Base-by-base conservation (phyloP, 192 early-diverging fungal genomes). In the Dissophora ornata region DNA sequence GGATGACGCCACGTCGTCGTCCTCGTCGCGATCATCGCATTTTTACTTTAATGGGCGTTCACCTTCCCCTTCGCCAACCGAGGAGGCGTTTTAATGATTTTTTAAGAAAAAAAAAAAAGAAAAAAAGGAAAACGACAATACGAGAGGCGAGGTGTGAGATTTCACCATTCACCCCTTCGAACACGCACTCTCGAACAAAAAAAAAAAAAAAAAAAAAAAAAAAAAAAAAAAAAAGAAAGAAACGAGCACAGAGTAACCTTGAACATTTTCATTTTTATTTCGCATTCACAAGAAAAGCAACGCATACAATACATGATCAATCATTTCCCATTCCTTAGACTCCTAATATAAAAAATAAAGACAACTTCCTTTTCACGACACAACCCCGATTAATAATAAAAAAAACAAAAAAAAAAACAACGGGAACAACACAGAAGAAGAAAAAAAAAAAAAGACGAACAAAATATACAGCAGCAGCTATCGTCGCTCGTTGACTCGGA, bases 401-500 rank as follows among this genome's bases (percentile, higher is more conserved):
- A 7, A 40, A n/a, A 9, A 42, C 11, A 50, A 25, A 50, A 41
- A 13, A 40, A n/a, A n/a, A n/a, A n/a, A n/a, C n/a, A n/a, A n/a
- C n/a, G n/a, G n/a, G n/a, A n/a, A n/a, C n/a, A n/a, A n/a, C n/a
- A n/a, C n/a, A n/a, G n/a, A n/a, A n/a, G n/a, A n/a, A n/a, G n/a
- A n/a, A n/a, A n/a, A n/a, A n/a, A n/a, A n/a, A n/a, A n/a, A n/a
- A n/a, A n/a, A n/a, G n/a, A n/a, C n/a, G n/a, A n/a, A n/a, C n/a
- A n/a, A n/a, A n/a, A n/a, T n/a, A n/a, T n/a, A n/a, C n/a, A n/a
- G n/a, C n/a, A n/a, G n/a, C 13, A 11, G 21, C 68, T 87, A 97
- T 25, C 94, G 82, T 38, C 85, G 81, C 68, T 97, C 95, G 69
- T 93, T 94, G 26, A 97, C 94, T 61, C 91, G 81, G 48, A 88